These are phyloP conservation scores for Phytophthora litchii DNA, from an alignment of 352 stramenopile genomes.

Conservation along the genomic window DNA sequence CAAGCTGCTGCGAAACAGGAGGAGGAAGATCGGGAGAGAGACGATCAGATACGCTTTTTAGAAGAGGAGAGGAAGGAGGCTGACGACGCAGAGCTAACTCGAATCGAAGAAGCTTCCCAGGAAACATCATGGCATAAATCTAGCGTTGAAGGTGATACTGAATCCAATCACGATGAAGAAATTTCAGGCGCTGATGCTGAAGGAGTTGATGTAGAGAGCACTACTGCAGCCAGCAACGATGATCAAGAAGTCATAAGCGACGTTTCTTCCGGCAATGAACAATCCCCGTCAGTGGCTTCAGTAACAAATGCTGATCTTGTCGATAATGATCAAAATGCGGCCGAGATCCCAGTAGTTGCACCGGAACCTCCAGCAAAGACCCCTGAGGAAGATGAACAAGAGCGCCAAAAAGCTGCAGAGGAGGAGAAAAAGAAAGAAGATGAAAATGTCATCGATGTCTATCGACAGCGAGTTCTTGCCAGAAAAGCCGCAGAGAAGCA, in stretches of 20 bases:
- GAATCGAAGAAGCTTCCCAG: background rate
- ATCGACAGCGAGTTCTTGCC: slow-evolving; percentile 67
- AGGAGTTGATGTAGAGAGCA: background rate
- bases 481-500: slow-evolving; percentile 72
- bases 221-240: background rate
- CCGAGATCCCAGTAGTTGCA: background rate
- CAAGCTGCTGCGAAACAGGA: slow-evolving; percentile 25
- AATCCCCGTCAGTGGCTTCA: background rate
- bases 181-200: background rate
- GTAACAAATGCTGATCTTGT: background rate
- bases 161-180: slow-evolving; percentile 1
- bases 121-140: slow-evolving; percentile 6
- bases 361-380: slow-evolving; percentile 16
- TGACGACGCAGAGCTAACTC: slow-evolving; percentile 1
- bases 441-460: slow-evolving; percentile 64
- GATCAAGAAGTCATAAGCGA: background rate
- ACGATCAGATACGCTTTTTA: background rate
- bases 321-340: background rate
- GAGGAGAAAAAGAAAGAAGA: slow-evolving; percentile 66
- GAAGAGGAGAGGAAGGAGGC: slow-evolving; percentile 7
- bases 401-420: slow-evolving; percentile 38
- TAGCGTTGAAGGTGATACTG: slow-evolving; percentile 2
- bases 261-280: background rate
- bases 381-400: slow-evolving; percentile 40
- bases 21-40: slow-evolving; percentile 11